Percentiles rank a stretch among this genome's conserved stretches.
These are phyloP conservation scores for Hymenoscyphus salicellus DNA, from an alignment of 2,329 filamentous ascomycete species.

Conservation along the genomic window DNA sequence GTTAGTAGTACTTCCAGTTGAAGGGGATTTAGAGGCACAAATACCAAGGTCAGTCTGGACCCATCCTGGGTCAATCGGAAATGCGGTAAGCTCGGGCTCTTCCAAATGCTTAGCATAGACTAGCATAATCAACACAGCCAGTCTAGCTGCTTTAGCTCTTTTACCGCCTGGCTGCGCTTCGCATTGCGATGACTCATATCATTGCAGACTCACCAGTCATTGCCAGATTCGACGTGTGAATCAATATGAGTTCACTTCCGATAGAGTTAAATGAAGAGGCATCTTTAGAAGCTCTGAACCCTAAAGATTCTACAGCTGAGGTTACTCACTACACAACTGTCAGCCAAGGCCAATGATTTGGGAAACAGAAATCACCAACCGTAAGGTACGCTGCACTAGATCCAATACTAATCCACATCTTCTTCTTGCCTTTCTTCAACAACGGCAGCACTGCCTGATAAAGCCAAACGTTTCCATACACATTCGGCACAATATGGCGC, in stretches of 20 bases:
- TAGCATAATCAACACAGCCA: too few relatives aligned
- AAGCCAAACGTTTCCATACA: conserved; percentile 33
- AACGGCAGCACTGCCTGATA: conserved; percentile 36
- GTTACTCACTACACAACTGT: too few relatives aligned
- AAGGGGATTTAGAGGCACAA: background rate
- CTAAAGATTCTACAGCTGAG: conserved; percentile 1
- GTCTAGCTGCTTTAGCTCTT: too few relatives aligned
- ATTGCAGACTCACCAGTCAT: conserved; percentile 20
- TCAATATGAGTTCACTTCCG: conserved; percentile 29
- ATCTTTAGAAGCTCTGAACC: background rate
- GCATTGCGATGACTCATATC: too few relatives aligned
- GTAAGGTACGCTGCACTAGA: conserved; percentile 21
- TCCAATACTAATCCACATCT: conserved; percentile 37
- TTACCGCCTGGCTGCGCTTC: too few relatives aligned
- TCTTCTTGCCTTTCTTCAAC: conserved; percentile 33
- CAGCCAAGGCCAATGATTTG: too few relatives aligned
- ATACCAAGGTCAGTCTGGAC: conserved; percentile 1
- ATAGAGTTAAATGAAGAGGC: background rate
- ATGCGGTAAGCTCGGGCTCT: conserved; percentile 26
- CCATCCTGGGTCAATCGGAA: conserved; percentile 19
- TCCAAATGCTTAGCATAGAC: conserved; percentile 31
- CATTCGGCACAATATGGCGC: conserved; percentile 32
- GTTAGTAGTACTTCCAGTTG: background rate
- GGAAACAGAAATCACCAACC: background rate
- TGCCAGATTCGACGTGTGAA: too few relatives aligned